Conservation (phyloP, 1,284 basidiomycete species). For the Cutaneotrichosporon arboriforme region DNA sequence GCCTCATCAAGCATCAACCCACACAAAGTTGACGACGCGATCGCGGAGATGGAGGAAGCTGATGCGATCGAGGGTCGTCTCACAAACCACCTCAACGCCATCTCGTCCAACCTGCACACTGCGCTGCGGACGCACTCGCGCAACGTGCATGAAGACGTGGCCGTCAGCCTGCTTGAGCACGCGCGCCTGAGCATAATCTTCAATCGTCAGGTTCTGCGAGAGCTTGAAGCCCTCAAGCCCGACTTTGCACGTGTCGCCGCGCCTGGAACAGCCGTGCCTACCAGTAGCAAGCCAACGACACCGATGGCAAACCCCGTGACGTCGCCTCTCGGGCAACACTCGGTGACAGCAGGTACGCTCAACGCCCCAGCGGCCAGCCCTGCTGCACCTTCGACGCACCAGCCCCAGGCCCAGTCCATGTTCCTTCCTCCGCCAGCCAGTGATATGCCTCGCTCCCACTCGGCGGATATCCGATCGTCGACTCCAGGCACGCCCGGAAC, state of each 20-base stretch:
- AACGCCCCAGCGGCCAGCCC: background rate
- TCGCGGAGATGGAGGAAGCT: constrained; percentile 91
- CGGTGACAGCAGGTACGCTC: background rate
- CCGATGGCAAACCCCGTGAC: background rate
- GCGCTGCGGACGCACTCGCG: constrained; percentile 75
- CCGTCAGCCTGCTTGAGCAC: constrained; percentile 79
- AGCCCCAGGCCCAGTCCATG: constrained; percentile 30
- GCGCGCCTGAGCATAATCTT: constrained; percentile 83
- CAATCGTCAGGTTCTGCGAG: constrained; percentile 76
- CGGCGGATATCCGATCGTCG: constrained; percentile 8
- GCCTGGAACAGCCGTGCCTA: background rate
- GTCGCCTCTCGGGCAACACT: background rate
- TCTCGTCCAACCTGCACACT: constrained; percentile 81
- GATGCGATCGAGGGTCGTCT: constrained; percentile 78
- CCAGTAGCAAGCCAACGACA: background rate
- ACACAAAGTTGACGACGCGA: constrained; percentile 81
- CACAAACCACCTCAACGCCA: constrained; percentile 72
- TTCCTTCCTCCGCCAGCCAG: constrained; percentile 30
- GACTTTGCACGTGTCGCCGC: constrained; percentile 55
- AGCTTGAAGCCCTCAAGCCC: constrained; percentile 73
- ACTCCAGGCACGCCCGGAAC: constrained; percentile 5
- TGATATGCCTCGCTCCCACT: constrained; percentile 1
- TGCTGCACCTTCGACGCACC: background rate
- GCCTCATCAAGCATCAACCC: constrained; percentile 78
- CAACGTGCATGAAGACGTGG: constrained; percentile 81